Percentiles rank a stretch among this genome's conserved stretches.
phyloP scores from a whole-genome alignment of 345 rosid species.

The Lepidium didymum region DNA sequence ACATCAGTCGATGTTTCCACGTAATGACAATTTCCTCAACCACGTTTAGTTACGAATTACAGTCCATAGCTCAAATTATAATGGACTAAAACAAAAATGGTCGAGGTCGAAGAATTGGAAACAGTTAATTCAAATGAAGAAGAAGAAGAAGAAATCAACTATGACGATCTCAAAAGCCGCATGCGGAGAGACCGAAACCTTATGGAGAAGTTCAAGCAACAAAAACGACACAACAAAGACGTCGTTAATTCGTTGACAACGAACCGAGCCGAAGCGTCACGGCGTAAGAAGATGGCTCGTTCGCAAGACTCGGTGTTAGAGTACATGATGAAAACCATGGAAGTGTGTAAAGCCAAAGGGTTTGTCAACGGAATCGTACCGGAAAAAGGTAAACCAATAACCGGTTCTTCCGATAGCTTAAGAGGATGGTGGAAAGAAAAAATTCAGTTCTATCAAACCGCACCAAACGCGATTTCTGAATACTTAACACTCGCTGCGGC shows the following conservation, averaged over 20 bases:
- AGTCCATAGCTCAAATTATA: background rate
- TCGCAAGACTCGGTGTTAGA: slow-evolving; percentile 62
- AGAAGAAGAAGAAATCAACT: slow-evolving; percentile 30
- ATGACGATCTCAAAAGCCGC: slow-evolving; percentile 54
- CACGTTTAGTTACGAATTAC: background rate
- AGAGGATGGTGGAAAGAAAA: slow-evolving; percentile 67
- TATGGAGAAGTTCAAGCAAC: slow-evolving; percentile 41
- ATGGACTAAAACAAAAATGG: slow-evolving; percentile 10
- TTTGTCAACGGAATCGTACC: slow-evolving; percentile 69
- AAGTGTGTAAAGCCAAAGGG: slow-evolving; percentile 51
- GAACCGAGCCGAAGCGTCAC: slow-evolving; percentile 28
- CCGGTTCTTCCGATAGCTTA: slow-evolving; percentile 58
- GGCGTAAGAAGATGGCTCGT: slow-evolving; percentile 33
- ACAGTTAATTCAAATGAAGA: background rate
- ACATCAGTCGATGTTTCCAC: background rate
- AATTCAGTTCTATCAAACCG: slow-evolving; percentile 40
- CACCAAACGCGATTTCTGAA: slow-evolving; percentile 36
- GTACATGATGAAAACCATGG: slow-evolving; percentile 75
- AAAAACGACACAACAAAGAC: background rate
- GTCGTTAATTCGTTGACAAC: slow-evolving; percentile 32
- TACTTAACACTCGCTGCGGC: slow-evolving; percentile 25
- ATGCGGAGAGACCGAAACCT: slow-evolving; percentile 50
- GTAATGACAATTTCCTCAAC: slow-evolving; percentile 9
- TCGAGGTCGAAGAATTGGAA: slow-evolving; percentile 24
- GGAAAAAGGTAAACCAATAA: slow-evolving; percentile 54